phyloP scores from a whole-genome alignment of 306 rosid species.

The Quercus parvula region DNA sequence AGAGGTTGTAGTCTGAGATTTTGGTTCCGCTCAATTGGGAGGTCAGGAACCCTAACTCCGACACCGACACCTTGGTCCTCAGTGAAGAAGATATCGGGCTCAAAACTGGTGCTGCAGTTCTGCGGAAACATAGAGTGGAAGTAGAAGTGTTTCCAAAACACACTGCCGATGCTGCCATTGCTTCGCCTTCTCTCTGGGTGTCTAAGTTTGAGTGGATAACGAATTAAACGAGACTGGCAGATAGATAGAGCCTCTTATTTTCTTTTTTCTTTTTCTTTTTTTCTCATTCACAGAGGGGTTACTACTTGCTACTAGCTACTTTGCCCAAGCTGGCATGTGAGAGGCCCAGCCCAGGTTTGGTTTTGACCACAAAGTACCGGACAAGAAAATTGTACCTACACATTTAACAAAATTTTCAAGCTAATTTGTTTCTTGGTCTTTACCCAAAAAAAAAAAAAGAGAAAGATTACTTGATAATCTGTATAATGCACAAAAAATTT shows the following conservation, averaged over 20 bases:
- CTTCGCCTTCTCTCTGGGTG: neutral
- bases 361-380: too few relatives aligned
- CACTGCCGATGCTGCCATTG: conserved; percentile 50
- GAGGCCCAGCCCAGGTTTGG: too few relatives aligned
- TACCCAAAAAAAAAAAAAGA: accelerated
- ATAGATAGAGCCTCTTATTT: neutral
- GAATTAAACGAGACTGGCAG: neutral
- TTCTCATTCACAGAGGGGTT: too few relatives aligned
- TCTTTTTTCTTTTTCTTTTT: neutral
- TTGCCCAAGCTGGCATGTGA: too few relatives aligned
- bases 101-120: conserved; percentile 4
- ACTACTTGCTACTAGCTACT: too few relatives aligned
- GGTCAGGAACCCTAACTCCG: conserved; percentile 55
- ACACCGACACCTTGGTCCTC: conserved; percentile 10
- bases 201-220: neutral
- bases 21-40: conserved; percentile 73
- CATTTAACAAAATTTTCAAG: too few relatives aligned
- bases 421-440: too few relatives aligned
- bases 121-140: conserved; percentile 11
- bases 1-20: conserved; percentile 34
- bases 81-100: too few relatives aligned
- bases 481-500: too few relatives aligned
- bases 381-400: too few relatives aligned
- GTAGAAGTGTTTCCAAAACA: conserved; percentile 17
- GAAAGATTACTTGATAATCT: too few relatives aligned